Percentiles rank a stretch among this genome's conserved stretches.
Evolutionary conservation across 1,139 yeast genomes (phyloP).

Genomic region (Candida sp.): DNA sequence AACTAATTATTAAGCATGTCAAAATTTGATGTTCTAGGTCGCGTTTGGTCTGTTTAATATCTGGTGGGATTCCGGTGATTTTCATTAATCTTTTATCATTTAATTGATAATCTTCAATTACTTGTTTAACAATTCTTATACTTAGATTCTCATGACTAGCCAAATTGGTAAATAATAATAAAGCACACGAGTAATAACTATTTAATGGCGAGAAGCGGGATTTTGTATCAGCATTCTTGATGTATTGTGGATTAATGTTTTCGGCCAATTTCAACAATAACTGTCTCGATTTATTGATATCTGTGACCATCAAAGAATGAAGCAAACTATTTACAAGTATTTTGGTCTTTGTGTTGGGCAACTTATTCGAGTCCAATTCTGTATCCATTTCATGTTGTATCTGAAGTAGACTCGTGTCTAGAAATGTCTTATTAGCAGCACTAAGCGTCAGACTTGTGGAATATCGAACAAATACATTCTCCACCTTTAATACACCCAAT

Average conservation of each 20-base stretch:
- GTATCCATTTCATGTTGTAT: background rate
- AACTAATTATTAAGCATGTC: background rate
- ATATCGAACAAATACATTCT: background rate
- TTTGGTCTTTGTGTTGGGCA: background rate
- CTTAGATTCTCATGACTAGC: background rate
- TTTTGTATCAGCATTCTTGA: background rate
- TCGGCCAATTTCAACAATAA: background rate
- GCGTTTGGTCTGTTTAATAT: background rate
- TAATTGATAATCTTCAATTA: background rate
- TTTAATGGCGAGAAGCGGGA: background rate
- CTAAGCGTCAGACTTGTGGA: background rate
- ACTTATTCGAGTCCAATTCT: background rate
- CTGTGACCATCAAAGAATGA: conserved; percentile 1
- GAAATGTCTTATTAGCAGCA: background rate
- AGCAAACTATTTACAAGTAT: conserved; percentile 1
- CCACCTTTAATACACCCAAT: background rate
- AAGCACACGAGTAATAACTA: conserved; percentile 1
- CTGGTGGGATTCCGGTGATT: background rate
- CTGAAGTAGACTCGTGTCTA: background rate
- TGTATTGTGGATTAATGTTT: background rate
- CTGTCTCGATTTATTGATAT: background rate
- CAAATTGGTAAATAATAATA: background rate
- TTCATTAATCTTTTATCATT: background rate
- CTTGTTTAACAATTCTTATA: background rate
- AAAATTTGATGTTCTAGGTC: background rate